Conservation (phyloP, 306 rosid species). For the Casuarina cunninghamiana region DNA sequence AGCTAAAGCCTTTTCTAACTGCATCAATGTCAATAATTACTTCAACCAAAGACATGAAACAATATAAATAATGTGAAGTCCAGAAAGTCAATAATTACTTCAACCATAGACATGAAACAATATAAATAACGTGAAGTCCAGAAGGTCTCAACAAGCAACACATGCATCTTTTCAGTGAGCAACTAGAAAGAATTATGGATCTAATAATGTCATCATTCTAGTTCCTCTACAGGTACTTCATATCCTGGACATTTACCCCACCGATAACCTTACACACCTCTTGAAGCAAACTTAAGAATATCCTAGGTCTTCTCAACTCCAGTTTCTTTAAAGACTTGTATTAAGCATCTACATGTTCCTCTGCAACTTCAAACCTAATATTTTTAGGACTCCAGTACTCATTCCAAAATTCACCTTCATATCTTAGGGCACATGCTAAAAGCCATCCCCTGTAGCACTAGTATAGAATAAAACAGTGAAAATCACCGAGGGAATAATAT, state of each 20-base stretch:
- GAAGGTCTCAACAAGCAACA: neutral
- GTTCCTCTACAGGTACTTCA: neutral
- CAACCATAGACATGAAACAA: neutral
- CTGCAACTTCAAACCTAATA: neutral
- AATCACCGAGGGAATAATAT: neutral
- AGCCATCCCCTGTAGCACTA: neutral
- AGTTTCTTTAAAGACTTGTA: neutral
- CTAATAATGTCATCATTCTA: neutral
- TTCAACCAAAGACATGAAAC: neutral
- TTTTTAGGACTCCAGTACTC: neutral
- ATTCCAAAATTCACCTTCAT: neutral
- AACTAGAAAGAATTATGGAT: neutral
- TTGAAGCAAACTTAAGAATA: neutral
- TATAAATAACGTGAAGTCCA: neutral
- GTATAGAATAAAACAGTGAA: neutral
- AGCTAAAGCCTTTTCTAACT: neutral
- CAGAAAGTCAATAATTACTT: neutral
- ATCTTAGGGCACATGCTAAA: neutral
- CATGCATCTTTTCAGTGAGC: neutral
- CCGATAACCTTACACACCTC: conserved; percentile 9
- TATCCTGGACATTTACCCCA: conserved; percentile 8
- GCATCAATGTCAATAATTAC: neutral
- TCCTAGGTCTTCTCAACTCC: neutral
- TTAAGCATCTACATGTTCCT: neutral
- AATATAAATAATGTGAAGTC: neutral